Percentiles rank a stretch among this genome's conserved stretches.
These are phyloP conservation scores for Diplodia sapinea DNA, from an alignment of 2,329 filamentous ascomycete genomes.

Conservation along the genomic window DNA sequence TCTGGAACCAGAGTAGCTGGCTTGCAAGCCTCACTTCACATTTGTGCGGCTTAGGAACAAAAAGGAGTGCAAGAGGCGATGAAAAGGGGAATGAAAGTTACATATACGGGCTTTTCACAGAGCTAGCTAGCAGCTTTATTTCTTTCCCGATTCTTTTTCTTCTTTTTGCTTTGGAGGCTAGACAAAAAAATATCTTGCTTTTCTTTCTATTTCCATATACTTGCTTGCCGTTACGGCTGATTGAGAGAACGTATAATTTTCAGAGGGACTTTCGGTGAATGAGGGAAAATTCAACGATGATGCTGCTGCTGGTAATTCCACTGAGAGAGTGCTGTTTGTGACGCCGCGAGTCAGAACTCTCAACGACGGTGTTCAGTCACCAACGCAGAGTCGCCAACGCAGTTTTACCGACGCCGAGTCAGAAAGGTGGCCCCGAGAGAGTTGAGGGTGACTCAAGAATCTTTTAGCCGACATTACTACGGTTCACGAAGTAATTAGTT, in stretches of 20 bases:
- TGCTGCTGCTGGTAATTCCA: not conserved
- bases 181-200: not conserved
- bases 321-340: not conserved
- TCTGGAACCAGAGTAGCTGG: not conserved
- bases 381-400: too few relatives aligned
- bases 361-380: not conserved
- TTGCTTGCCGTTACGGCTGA: not conserved
- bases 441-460: not conserved
- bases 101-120: not conserved
- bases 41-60: not conserved
- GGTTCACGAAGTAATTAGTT: not conserved
- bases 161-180: not conserved
- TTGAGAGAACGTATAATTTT: not conserved
- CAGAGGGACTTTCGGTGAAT: not conserved
- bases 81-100: not conserved
- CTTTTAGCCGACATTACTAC: not conserved
- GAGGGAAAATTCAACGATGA: not conserved
- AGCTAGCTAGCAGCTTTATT: not conserved
- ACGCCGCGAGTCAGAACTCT: not conserved
- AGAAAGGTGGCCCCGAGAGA: too few relatives aligned
- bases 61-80: not conserved
- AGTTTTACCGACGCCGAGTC: not conserved
- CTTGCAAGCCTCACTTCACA: not conserved
- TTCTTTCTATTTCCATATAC: not conserved
- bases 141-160: not conserved